Evolutionary conservation across 495 filamentous ascomycete genomes (phyloP), one percentile per base, ranked within the genome.

Genomic region (Daldinia vernicosa): DNA sequence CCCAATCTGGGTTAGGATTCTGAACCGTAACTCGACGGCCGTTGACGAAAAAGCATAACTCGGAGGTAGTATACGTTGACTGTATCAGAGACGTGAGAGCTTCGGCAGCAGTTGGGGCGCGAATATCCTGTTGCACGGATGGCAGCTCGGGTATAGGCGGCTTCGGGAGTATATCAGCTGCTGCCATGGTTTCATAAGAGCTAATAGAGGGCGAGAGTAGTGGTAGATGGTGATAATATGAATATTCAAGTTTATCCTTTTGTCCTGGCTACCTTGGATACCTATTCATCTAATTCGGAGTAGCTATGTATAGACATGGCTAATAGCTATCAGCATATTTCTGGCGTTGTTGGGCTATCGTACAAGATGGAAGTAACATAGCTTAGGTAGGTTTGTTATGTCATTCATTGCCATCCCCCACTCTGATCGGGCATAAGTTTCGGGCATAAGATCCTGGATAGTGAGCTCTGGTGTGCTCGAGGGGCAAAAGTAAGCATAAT

Each of bases 31-130:
- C 70, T 4, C 51, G 55, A 1, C 75, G 76, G 15, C 78, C 78
- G 59, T 80, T 80, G 0, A 78, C 65, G 58, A 77, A 79, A 59
- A 80, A 80, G 2, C 60, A 62, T 9, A 80, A 47, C 40, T 74
- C 71, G 8, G 71, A 74, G 14, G 71, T 67, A n/a, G 35, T 70
- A 30, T 74, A 74, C 4, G 63, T 70, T 27, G 71, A 74, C 17
- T 56, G 67, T 35, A 74, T 74, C 0, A 74, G 35, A 70, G 71
- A 63, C 1, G 71, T 67, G 35, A 74, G 67, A 50, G 67, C 71
- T 22, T 70, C 71, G 28, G 67, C 71, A 22, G 63, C 71, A 26
- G 71, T 54, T 5, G 67, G 67, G 17, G 67, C 56, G 11, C 57
- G 61, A 61, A 59, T 15, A 22, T 62, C 26, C 3, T 50, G 60